A percentile compares a stretch with the other conserved stretches of the same genome.
These are phyloP conservation scores for Tulasnella sp. DNA, from an alignment of 768 basidiomycete genomes.

Conservation along the genomic window DNA sequence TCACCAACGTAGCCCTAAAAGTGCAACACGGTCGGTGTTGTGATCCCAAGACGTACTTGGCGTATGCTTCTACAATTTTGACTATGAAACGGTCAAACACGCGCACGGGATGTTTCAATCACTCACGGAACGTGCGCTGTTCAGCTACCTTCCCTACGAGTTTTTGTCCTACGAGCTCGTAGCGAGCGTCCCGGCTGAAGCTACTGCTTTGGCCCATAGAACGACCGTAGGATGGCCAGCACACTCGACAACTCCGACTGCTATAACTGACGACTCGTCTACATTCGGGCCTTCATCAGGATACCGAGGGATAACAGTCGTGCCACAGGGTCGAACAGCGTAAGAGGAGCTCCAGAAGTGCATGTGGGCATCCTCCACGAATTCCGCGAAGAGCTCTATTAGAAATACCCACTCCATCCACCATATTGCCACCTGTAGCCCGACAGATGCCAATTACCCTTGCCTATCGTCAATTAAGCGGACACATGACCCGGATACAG, in stretches of 20 bases:
- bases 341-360: too few species aligned
- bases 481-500: constrained; percentile 16
- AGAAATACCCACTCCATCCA: background rate
- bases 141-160: too few species aligned
- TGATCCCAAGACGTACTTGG: background rate
- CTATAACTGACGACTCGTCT: too few species aligned
- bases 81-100: background rate
- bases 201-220: background rate
- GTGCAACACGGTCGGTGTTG: constrained; percentile 8
- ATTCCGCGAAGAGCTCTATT: background rate
- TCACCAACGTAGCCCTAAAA: too few species aligned
- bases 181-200: too few species aligned
- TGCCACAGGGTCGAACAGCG: too few species aligned
- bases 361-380: background rate
- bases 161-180: too few species aligned
- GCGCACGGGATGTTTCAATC: background rate
- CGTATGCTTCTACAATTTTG: background rate
- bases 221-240: background rate
- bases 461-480: constrained; percentile 13
- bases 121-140: too few species aligned
- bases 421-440: background rate
- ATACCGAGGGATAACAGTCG: too few species aligned
- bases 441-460: constrained; percentile 13
- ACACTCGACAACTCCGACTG: too few species aligned
- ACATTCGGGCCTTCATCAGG: too few species aligned